phyloP scores from a whole-genome alignment of 1,284 basidiomycete genomes.

The Porodaedalea pini region DNA sequence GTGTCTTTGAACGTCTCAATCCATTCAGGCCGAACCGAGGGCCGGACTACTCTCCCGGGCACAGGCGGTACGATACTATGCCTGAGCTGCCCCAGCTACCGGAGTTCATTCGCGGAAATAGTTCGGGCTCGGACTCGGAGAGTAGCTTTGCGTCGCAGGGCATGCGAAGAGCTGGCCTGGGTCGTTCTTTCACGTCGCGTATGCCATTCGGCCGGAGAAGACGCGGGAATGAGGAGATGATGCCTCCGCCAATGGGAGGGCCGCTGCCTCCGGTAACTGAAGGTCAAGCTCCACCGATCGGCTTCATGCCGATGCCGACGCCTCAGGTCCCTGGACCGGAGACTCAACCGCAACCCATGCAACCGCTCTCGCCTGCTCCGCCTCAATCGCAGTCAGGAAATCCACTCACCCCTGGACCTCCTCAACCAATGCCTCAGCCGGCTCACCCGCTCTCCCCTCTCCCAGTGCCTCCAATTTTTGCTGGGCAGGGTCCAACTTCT shows the following conservation, averaged over 20 bases:
- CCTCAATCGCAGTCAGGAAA: not conserved
- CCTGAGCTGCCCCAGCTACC: constrained; percentile 2
- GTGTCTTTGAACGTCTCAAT: constrained; percentile 12
- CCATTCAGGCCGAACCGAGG: constrained; percentile 12
- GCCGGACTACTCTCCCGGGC: not conserved
- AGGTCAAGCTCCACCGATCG: constrained; percentile 4
- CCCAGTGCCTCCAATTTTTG: not conserved
- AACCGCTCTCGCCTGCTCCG: not conserved
- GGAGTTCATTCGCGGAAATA: not conserved
- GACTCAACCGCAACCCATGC: constrained; percentile 2
- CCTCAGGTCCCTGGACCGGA: not conserved
- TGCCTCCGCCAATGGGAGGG: not conserved
- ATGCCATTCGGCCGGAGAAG: constrained; percentile 3
- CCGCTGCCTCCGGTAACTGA: not conserved
- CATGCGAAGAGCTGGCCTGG: not conserved
- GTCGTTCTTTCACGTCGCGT: constrained; percentile 3
- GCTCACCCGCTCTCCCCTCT: not conserved
- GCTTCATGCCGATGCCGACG: constrained; percentile 6
- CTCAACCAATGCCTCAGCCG: not conserved
- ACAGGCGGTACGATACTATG: constrained; percentile 14
- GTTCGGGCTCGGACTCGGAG: not conserved
- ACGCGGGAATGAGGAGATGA: not conserved
- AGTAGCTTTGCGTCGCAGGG: not conserved
- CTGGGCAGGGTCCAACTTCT: not conserved
- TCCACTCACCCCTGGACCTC: not conserved